phyloP scores from a whole-genome alignment of 495 filamentous ascomycete species.

The Trichoderma erinaceum region DNA sequence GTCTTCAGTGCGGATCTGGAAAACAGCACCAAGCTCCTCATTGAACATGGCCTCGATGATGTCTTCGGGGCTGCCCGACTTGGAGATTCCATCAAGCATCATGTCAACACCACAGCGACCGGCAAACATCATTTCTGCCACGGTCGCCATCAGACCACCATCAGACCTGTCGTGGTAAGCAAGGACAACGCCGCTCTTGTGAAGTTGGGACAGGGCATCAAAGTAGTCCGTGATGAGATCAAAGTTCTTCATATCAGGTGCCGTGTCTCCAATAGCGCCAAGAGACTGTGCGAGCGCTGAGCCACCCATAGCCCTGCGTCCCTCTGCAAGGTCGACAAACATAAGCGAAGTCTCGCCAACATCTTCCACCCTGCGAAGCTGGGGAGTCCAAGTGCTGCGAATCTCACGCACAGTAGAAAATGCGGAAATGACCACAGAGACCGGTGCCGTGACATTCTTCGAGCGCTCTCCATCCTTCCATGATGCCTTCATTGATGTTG shows the following conservation, averaged over 20 bases:
- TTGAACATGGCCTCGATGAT: slow-evolving; percentile 80
- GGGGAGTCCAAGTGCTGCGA: slow-evolving; percentile 85
- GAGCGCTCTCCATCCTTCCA: slow-evolving; percentile 70
- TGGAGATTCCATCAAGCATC: slow-evolving; percentile 66
- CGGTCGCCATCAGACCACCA: slow-evolving; percentile 84
- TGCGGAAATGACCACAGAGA: slow-evolving; percentile 84
- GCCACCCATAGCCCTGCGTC: slow-evolving; percentile 75
- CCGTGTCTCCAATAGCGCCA: slow-evolving; percentile 73
- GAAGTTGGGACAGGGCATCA: slow-evolving; percentile 78
- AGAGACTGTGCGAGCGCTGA: slow-evolving; percentile 92
- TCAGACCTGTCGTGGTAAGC: slow-evolving; percentile 95
- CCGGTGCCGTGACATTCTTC: slow-evolving; percentile 85
- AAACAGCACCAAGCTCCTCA: slow-evolving; percentile 95
- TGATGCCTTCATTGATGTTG: slow-evolving; percentile 96
- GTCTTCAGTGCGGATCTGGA: slow-evolving; percentile 82
- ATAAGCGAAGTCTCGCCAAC: slow-evolving; percentile 86
- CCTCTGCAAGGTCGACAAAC: slow-evolving; percentile 81
- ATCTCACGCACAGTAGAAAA: slow-evolving; percentile 78
- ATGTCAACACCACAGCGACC: slow-evolving; percentile 85
- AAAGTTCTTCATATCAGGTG: slow-evolving; percentile 77
- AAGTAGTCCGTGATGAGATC: slow-evolving; percentile 86
- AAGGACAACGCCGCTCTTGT: slow-evolving; percentile 79
- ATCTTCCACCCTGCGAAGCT: slow-evolving; percentile 74
- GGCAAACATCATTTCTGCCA: slow-evolving; percentile 98
- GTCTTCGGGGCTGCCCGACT: slow-evolving; percentile 50